Evolutionary conservation across 1,139 yeast genomes (phyloP), one percentile per base, ranked within the genome.

Genomic region (Debaryomycetaceae sp.): DNA sequence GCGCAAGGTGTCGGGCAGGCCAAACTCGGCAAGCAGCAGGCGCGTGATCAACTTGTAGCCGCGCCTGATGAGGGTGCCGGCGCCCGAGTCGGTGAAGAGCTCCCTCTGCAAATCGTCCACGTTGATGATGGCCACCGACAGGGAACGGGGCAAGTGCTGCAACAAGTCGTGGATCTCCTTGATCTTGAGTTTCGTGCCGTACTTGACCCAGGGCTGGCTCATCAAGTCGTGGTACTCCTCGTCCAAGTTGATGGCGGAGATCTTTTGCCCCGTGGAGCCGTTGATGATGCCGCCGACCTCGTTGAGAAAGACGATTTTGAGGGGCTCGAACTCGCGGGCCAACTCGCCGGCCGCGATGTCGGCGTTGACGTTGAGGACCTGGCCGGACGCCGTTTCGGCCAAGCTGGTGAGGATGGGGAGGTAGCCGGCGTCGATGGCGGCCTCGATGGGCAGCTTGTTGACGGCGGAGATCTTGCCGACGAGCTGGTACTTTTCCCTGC

Each of bases 281-380:
- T 90, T 86, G 49, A 85, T 76, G 39, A 90, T 80, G 37, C 98
- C 99, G 41, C 99, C 99, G 58, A 90, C 90, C 58, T 90, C 99
- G 55, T 87, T 87, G 55, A 90, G 65, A 53, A 90, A 90, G 28
- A 92, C 98, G 41, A 90, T 87, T 58, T 90, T 90, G 51, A 90
- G 73, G 12, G 99, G 99, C 58, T 90, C 95, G 44, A 90, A 82
- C 34, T 83, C 95, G 51, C 97, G 74, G 15, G 98, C 97, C 41
- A 90, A 71, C 57, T 90, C 97, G 43, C 96, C 94, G 28, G 99
- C 99, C 26, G 98, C 98, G 31, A 90, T 96, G 51, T 90, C 99
- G 5, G 99, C 99, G 53, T 90, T 90, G 37, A 90, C 98, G 48
- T 90, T 90, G 51, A 90, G 70, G 53, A 90, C 80, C 62, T 90